Base-by-base conservation (phyloP, 495 filamentous ascomycete genomes). In the Pseudevernia furfuracea region DNA sequence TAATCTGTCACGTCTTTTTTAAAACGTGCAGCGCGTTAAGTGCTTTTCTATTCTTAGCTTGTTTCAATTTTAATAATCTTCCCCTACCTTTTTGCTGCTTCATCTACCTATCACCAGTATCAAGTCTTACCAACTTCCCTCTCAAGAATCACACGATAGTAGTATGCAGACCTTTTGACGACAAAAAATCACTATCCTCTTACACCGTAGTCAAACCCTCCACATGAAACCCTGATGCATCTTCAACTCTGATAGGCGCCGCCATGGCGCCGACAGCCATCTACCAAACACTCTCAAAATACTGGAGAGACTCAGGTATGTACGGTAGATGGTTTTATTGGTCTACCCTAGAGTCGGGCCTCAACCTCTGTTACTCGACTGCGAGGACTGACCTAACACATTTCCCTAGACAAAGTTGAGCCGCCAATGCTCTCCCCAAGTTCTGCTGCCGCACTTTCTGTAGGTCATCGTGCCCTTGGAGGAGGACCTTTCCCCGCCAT, bases 401-500 rank as follows among this genome's bases (percentile, higher is more conserved):
- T n/a, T n/a, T n/a, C n/a, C n/a, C 3, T 36, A 70, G 72, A 69
- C 41, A 69, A 73, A 61, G 67, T 36, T 7, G 46, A 75, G 61
- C 66, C 67, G 64, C 83, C 83, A 34, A 74, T 78, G 44, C 74
- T 85, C 53, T 80, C 82, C 62, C 72, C 74, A 62, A 71, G 69
- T 55, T 75, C 76, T 59, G 79, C 81, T 64, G 77, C 75, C 60
- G 58, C 75, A n/a, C 71, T 84, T 58, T 85, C 82, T 64, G 81
- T 85, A 78, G 62, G 80, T 75, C 57, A 63, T 11, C 21, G 43
- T 32, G 49, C 23, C 15, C 2, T 53, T 3, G 11, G 23, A 4
- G 11, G 23, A 4, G 11, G 0, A 25, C 43, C 7, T 49, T 49
- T 25, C 46, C 1, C 46, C 28, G 23, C 46, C 2, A 44, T 44